phyloP scores from a whole-genome alignment of 2,329 filamentous ascomycete genomes.

The Monosporascus sp. region DNA sequence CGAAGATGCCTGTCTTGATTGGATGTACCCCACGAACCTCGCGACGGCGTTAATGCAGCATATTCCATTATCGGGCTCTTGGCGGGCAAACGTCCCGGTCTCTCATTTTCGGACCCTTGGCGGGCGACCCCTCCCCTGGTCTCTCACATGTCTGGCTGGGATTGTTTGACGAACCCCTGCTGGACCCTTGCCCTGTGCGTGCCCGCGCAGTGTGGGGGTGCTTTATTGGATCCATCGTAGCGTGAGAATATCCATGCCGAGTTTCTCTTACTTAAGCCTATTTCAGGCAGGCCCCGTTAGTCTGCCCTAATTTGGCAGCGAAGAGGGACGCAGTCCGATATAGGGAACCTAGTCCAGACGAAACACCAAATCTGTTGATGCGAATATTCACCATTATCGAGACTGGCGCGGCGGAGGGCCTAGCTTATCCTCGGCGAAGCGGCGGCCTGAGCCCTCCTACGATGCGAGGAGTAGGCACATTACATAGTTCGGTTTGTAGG shows the following conservation, averaged over 20 bases:
- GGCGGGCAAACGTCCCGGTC: background rate
- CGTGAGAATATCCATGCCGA: constrained; percentile 2
- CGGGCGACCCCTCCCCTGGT: background rate
- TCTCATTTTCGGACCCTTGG: background rate
- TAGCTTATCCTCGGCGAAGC: background rate
- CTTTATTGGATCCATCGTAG: constrained; percentile 1
- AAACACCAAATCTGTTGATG: background rate
- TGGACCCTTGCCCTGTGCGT: background rate
- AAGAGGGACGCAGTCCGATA: background rate
- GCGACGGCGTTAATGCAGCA: too few relatives aligned
- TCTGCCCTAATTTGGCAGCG: background rate
- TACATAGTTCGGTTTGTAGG: background rate
- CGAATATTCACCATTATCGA: background rate
- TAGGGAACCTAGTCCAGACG: background rate
- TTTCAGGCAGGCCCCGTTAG: background rate
- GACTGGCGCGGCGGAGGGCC: background rate
- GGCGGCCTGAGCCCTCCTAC: background rate
- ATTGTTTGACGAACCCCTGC: background rate
- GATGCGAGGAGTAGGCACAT: background rate
- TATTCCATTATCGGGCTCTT: too few relatives aligned
- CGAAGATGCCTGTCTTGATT: background rate
- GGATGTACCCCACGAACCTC: background rate
- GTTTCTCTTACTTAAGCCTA: constrained; percentile 10
- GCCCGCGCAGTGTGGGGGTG: background rate
- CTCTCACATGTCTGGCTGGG: too few relatives aligned